Evolutionary conservation across 1,284 basidiomycete genomes (phyloP), one percentile per base, ranked within the genome.

Genomic region (Sutorius eximius): DNA sequence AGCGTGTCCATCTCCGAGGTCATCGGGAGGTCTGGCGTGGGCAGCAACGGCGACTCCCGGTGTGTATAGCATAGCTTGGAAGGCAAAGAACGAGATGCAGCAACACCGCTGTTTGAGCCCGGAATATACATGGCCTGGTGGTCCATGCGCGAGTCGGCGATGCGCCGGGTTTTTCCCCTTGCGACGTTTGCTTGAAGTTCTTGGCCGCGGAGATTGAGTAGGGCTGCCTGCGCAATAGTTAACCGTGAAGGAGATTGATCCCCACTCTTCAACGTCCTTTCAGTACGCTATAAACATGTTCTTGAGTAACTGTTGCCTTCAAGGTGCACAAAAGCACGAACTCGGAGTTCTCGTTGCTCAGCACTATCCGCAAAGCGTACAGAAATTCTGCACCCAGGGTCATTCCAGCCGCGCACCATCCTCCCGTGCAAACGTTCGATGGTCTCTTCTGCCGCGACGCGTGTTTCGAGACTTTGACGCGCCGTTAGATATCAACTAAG

Each of bases 351-450:
- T 45, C 77, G 66, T 62, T 79, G 77, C 52, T 80, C 79, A 1
- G 75, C 63, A n/a, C 74, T 88, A 64, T 89, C 86, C 10, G 86
- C 87, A 62, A 89, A 89, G 34, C 87, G 75, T 9, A 89, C 87
- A 5, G 84, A 86, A 56, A 89, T 87, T 45, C 87, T 73, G 61
- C 85, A 84, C 12, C 87, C 86, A 10, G 80, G 68, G 56, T 89
- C 87, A 56, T 86, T 80, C 83, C 81, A 85, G 6, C 87, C 87
- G 41, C 86, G 77, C n/a, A 90, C 85, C 80, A 88, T 82, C 10
- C 85, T 77, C 3, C 87, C 87, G 66, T 90, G 87, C 33, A 90
- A 74, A 34, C 83, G 78, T 57, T 88, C 85, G 43, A 89, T 82
- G 52, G 86, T 77, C 52, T 89, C 86, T 62, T 89, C 85, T 2